Base-by-base conservation (phyloP, 106 monocot genomes). In the Dioscorea alata region DNA sequence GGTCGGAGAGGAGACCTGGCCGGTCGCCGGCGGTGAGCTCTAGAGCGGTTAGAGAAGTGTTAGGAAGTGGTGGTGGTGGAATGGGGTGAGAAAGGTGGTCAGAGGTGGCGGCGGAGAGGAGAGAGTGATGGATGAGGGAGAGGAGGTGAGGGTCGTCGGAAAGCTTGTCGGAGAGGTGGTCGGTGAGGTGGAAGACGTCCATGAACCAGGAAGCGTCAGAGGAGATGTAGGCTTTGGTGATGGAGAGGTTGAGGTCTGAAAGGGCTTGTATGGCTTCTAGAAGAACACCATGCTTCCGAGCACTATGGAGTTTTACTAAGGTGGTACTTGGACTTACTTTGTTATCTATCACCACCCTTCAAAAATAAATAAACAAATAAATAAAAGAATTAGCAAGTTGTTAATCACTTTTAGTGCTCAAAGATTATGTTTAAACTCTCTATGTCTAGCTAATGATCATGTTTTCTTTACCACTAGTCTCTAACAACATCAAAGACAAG, bases 191-290 rank as follows among this genome's bases (percentile, higher is more conserved):
- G 78, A 90, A 90, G 50, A 83, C 85, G 80, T 85, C 82, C 89
- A 90, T 85, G 85, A 90, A 85, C 89, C 90, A 90, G 12, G 76
- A 80, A 18, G 86, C 86, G 56, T 90, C 90, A 10, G 90, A 90
- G 48, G 90, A 86, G 67, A 90, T 81, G 79, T 90, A 90, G 35
- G 83, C 80, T 68, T 90, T 90, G 12, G 70, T 69, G 52, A 90
- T 81, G 67, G 70, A 83, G 54, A 90, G 90, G 49, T 90, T 64
- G 49, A 90, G 81, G 13, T 86, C 86, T 9, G 83, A 65, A 15
- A 90, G 82, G 34, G 80, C 81, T 75, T 81, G 83, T 3, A 90
- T 77, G 10, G 83, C 83, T 54, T 90, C 86, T 4, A 90, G 73
- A 19, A 83, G 78, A 4, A 86, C 59, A n/a, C 83, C 83, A 48